phyloP scores from a whole-genome alignment of 2,329 filamentous ascomycete genomes.

The Teratosphaeria nubilosa region DNA sequence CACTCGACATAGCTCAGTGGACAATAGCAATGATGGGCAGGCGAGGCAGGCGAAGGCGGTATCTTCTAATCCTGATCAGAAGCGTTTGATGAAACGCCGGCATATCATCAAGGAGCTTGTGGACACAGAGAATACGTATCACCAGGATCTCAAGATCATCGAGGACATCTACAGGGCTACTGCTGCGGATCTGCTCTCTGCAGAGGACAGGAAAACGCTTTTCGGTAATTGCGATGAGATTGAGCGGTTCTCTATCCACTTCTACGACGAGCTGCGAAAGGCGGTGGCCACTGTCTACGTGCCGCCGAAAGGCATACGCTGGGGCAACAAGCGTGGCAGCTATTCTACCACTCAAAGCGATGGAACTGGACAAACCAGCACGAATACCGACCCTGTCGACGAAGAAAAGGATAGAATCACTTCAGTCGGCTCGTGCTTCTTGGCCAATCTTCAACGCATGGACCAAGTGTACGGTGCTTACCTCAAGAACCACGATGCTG shows the following conservation, averaged over 20 bases:
- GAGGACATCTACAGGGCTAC: conserved; percentile 97
- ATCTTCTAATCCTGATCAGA: conserved; percentile 38
- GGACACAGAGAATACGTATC: conserved; percentile 84
- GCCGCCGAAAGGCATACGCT: conserved; percentile 47
- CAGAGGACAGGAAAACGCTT: conserved; percentile 76
- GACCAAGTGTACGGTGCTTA: conserved; percentile 57
- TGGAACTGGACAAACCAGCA: conserved; percentile 20
- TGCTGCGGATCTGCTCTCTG: conserved; percentile 55
- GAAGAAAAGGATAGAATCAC: conserved; percentile 50
- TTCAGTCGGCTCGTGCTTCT: conserved; percentile 49
- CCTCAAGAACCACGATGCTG: conserved; percentile 54
- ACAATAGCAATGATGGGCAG: conserved; percentile 14
- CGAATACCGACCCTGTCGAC: conserved; percentile 25
- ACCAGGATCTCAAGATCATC: conserved; percentile 92
- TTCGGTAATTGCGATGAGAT: conserved; percentile 92
- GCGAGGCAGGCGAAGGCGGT: conserved; percentile 11
- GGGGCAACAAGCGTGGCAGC: conserved; percentile 42
- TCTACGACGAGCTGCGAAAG: conserved; percentile 71
- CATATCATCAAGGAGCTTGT: conserved; percentile 85
- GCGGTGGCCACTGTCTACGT: conserved; percentile 72
- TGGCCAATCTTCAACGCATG: conserved; percentile 47
- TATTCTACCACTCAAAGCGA: conserved; percentile 35
- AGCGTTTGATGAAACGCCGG: conserved; percentile 67
- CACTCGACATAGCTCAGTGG: conserved; percentile 17
- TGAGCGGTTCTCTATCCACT: conserved; percentile 71